These are phyloP conservation scores for Periglandula ipomoeae DNA, from an alignment of 2,329 filamentous ascomycete species.

Conservation along the genomic window DNA sequence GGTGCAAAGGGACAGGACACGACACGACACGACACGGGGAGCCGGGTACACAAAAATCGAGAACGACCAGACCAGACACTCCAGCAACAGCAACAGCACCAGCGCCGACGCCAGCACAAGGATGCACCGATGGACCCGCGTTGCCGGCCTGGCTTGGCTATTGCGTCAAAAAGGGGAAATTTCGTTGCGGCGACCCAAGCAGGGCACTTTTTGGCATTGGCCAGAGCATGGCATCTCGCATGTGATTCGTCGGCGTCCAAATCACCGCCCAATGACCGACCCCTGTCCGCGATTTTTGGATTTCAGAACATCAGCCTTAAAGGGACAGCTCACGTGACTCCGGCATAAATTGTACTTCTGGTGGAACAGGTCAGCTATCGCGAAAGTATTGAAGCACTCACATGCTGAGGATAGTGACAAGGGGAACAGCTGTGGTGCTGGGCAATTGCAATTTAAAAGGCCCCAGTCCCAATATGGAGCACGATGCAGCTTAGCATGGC, in stretches of 20 bases:
- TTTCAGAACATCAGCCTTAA: not conserved
- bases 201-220: slow-evolving; percentile 7
- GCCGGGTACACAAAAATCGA: not conserved
- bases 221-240: too few species aligned
- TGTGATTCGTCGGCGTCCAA: slow-evolving; percentile 22
- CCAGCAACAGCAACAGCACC: too few species aligned
- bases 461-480: not conserved
- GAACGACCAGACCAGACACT: not conserved
- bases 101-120: too few species aligned
- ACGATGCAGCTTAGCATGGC: not conserved
- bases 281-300: not conserved
- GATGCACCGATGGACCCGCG: slow-evolving; percentile 5
- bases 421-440: not conserved
- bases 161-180: slow-evolving; percentile 28
- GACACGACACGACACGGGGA: not conserved
- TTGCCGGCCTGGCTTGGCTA: slow-evolving; percentile 13
- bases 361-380: not conserved
- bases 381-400: not conserved
- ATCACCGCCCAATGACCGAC: not conserved
- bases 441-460: not conserved
- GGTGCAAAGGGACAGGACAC: not conserved
- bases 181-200: slow-evolving; percentile 14
- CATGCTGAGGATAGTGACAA: not conserved
- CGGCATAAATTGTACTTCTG: not conserved
- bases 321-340: slow-evolving; percentile 7